phyloP scores from a whole-genome alignment of 2,329 filamentous ascomycete genomes.

The Stagonosporopsis cucurbitacearum region DNA sequence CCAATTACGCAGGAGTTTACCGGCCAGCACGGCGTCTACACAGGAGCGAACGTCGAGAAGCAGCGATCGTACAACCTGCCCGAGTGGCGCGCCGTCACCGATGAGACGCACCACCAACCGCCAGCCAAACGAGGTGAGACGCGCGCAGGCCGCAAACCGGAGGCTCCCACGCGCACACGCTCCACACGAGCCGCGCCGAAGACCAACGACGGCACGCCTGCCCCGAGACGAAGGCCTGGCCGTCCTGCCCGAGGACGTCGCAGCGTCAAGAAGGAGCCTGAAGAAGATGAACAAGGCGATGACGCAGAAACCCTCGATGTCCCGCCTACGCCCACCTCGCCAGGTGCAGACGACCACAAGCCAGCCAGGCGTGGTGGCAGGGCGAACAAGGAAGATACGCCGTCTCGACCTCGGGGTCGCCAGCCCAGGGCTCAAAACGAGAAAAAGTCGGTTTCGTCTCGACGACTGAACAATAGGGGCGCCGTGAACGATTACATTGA shows the following conservation, averaged over 20 bases:
- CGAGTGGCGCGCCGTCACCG: slow-evolving; percentile 92
- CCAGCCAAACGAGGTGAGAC: slow-evolving; percentile 87
- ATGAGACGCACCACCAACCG: slow-evolving; percentile 94
- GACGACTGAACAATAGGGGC: slow-evolving; percentile 82
- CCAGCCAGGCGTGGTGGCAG: slow-evolving; percentile 25
- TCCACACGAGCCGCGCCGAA: slow-evolving; percentile 43
- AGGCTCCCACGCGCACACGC: slow-evolving; percentile 42
- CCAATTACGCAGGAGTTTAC: slow-evolving; percentile 99
- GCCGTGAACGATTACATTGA: slow-evolving; percentile 82
- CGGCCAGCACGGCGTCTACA: slow-evolving; percentile 92
- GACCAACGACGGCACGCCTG: slow-evolving; percentile 41
- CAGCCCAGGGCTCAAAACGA: slow-evolving; percentile 50
- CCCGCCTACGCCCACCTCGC: slow-evolving; percentile 53
- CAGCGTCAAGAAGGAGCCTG: slow-evolving; percentile 29
- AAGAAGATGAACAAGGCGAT: slow-evolving; percentile 46
- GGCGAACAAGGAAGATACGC: slow-evolving; percentile 51
- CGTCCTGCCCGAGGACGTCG: slow-evolving; percentile 50
- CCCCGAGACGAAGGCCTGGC: slow-evolving; percentile 57
- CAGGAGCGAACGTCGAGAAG: slow-evolving; percentile 96
- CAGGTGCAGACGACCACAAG: slow-evolving; percentile 52
- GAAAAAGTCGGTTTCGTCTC: slow-evolving; percentile 78
- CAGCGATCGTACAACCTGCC: slow-evolving; percentile 95
- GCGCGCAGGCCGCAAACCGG: slow-evolving; percentile 56
- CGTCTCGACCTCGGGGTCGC: slow-evolving; percentile 63
- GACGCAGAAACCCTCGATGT: slow-evolving; percentile 42